phyloP scores from a whole-genome alignment of 1,284 basidiomycete genomes.

The Xerocomus amazonicus region DNA sequence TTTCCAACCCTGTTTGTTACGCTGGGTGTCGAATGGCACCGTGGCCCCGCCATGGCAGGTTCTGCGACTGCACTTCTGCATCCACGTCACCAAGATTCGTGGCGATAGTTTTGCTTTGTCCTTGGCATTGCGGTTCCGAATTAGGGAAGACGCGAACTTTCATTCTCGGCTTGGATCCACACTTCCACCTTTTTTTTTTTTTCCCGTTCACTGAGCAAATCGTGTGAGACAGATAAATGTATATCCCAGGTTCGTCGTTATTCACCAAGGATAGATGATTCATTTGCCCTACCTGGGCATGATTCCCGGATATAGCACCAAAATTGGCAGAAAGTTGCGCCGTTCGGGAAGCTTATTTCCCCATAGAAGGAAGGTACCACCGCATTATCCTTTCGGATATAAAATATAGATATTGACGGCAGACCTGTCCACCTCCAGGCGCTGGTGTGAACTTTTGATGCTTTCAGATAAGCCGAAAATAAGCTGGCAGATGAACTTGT shows the following conservation, averaged over 20 bases:
- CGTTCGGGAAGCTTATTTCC: conserved; percentile 2
- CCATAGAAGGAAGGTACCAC: background rate
- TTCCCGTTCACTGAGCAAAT: background rate
- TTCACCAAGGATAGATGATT: too few species aligned
- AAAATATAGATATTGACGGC: too few species aligned
- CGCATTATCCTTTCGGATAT: too few species aligned
- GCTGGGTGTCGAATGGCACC: background rate
- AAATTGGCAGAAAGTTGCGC: background rate
- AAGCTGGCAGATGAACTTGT: background rate
- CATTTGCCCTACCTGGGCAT: background rate
- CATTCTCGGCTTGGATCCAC: too few species aligned
- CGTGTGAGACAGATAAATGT: background rate
- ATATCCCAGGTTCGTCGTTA: background rate
- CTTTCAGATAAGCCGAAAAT: background rate
- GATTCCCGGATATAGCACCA: background rate
- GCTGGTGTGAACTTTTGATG: background rate
- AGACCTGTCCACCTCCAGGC: background rate
- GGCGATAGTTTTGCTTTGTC: background rate
- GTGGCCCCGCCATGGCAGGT: too few species aligned
- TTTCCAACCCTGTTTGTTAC: background rate
- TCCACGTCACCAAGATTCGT: too few species aligned
- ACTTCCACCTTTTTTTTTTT: background rate
- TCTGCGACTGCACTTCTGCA: too few species aligned
- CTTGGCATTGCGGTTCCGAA: background rate
- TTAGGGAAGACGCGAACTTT: too few species aligned